Conservation (phyloP, 2,329 filamentous ascomycete species). For the Balansia obtecta region DNA sequence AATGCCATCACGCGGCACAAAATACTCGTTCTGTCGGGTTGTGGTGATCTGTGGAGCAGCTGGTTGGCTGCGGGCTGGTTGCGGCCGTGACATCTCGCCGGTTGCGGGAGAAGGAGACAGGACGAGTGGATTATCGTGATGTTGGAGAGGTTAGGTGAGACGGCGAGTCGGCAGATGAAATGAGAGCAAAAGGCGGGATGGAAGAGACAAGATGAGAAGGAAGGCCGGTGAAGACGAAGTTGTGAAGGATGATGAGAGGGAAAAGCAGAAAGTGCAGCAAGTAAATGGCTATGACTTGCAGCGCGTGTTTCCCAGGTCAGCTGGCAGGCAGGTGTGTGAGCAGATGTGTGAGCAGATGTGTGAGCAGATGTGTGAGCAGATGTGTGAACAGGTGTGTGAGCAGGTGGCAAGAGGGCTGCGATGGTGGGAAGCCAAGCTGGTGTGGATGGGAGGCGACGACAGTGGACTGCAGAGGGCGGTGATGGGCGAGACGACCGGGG, state of each 20-base stretch:
- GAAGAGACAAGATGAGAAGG: slow-evolving; percentile 8
- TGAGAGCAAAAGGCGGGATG: slow-evolving; percentile 9
- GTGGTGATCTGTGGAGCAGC: slow-evolving; percentile 23
- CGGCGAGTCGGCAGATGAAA: not conserved
- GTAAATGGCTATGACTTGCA: not conserved
- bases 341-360: too few relatives aligned
- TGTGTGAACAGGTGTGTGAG: too few relatives aligned
- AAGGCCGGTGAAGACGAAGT: slow-evolving; percentile 10
- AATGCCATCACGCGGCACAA: slow-evolving; percentile 68
- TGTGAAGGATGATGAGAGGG: slow-evolving; percentile 14
- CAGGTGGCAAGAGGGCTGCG: not conserved
- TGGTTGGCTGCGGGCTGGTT: slow-evolving; percentile 24
- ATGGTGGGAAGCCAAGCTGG: not conserved
- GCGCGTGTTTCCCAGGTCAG: not conserved
- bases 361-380: too few relatives aligned
- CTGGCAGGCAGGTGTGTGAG: too few relatives aligned
- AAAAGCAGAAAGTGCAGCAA: slow-evolving; percentile 2
- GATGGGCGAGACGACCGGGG: too few relatives aligned
- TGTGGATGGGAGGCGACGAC: too few relatives aligned
- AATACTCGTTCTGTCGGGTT: slow-evolving; percentile 61
- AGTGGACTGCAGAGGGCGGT: too few relatives aligned
- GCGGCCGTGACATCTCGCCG: slow-evolving; percentile 24
- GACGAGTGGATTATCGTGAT: slow-evolving; percentile 3
- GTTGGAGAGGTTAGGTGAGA: slow-evolving; percentile 4
- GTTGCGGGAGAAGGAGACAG: slow-evolving; percentile 7